phyloP scores from a whole-genome alignment of 2,329 filamentous ascomycete genomes.

The Penicillium polonicum region DNA sequence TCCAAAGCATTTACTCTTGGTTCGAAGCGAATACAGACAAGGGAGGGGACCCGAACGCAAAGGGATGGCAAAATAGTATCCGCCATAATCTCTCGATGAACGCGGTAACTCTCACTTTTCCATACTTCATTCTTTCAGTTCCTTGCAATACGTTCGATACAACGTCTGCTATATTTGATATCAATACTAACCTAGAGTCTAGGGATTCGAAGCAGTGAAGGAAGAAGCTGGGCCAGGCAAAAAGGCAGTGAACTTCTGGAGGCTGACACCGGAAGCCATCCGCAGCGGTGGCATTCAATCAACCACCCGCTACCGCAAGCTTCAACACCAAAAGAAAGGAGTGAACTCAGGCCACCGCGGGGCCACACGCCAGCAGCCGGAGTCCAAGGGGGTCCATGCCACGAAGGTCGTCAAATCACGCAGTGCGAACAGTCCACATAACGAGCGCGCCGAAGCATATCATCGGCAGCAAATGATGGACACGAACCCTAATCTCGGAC shows the following conservation, averaged over 20 bases:
- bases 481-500: neutral
- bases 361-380: constrained; percentile 43
- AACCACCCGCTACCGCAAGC: constrained; percentile 74
- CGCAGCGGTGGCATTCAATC: constrained; percentile 69
- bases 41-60: constrained; percentile 57
- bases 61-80: constrained; percentile 94
- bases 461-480: constrained; percentile 6
- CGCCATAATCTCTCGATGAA: constrained; percentile 97
- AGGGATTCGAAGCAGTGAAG: constrained; percentile 55
- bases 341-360: constrained; percentile 38
- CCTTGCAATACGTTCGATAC: constrained; percentile 7
- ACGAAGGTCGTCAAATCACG: constrained; percentile 37
- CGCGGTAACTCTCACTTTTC: constrained; percentile 54
- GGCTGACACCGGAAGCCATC: constrained; percentile 68
- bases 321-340: constrained; percentile 38
- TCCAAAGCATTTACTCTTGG: constrained; percentile 90
- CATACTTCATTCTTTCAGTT: constrained; percentile 1
- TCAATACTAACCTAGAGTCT: neutral
- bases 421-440: constrained; percentile 21
- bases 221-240: constrained; percentile 49
- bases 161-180: neutral
- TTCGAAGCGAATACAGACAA: constrained; percentile 80
- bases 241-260: constrained; percentile 72
- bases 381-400: constrained; percentile 43
- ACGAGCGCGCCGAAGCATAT: constrained; percentile 27